phyloP scores from a whole-genome alignment of 2,329 filamentous ascomycete genomes.

The Zasmidium angulare region DNA sequence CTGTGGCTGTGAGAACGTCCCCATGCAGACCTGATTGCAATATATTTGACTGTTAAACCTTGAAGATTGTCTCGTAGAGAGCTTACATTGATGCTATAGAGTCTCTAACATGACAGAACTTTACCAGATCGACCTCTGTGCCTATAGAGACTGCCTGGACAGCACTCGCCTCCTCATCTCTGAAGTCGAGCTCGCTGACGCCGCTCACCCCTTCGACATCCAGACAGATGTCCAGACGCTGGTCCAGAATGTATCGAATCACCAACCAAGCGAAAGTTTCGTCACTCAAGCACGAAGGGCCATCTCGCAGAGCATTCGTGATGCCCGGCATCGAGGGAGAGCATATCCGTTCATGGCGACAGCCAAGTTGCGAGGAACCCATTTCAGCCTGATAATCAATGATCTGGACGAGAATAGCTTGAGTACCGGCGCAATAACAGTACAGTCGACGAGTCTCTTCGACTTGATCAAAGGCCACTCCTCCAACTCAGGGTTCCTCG shows the following conservation, averaged over 20 bases:
- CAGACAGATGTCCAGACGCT: neutral
- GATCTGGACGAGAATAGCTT: neutral
- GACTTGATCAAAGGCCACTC: neutral
- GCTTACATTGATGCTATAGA: neutral
- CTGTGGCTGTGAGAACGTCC: neutral
- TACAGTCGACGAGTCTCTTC: neutral
- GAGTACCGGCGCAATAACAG: neutral
- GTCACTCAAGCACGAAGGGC: neutral
- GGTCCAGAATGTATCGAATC: neutral
- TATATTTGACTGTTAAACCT: too few species aligned
- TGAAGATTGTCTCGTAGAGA: too few species aligned
- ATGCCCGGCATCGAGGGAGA: neutral
- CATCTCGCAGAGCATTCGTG: neutral
- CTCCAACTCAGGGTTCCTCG: neutral
- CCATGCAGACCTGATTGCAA: too few species aligned
- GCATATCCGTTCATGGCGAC: neutral
- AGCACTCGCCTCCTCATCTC: neutral
- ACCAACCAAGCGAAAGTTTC: neutral
- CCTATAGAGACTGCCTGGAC: neutral
- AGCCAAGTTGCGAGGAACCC: neutral
- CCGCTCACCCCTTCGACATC: neutral
- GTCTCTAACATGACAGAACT: neutral
- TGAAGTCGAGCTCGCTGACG: neutral
- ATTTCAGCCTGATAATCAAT: neutral
- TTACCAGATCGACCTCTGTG: neutral